Base-by-base conservation (phyloP, 176 grass and related monocot species). In the Secale cereale region DNA sequence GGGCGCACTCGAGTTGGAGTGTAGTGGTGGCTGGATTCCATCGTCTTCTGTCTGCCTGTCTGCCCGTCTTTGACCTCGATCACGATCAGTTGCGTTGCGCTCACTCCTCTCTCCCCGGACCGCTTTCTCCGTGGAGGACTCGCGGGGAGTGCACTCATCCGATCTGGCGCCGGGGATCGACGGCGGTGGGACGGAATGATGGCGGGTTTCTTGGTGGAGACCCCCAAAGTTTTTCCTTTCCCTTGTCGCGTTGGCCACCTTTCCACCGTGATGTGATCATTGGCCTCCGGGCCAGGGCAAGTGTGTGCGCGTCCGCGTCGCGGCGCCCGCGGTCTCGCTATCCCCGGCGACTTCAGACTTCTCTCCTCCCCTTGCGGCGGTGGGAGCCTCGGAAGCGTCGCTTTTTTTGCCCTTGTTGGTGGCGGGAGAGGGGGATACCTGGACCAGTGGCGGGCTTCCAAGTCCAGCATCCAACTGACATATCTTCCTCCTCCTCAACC, bases 191-290 rank as follows among this genome's bases (percentile, higher is more conserved):
- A 33, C 57, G 66, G 75, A 83, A 90, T 90, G 80, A 86, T 86
- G 84, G 59, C 48, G 48, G 67, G 79, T 86, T 90, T 90, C 74
- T 86, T 86, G 88, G 80, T 90, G 84, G 79, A 71, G 35, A 41
- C 22, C 69, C 5, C 19, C 10, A 12, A 3, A 15, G 19, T 62
- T n/a, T 26, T 23, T 61, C 11, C 43, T 75, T 36, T 3, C 37
- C 82, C 59, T 27, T 45, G 28, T 45, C 26, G 40, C 48, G 54
- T 82, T 86, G 43, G 39, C 72, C 52, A 63, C 78, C 40, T 86
- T 64, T 43, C 17, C 72, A 41, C 6, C 12, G 56, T 71, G 88
- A 78, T 90, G 56, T 56, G 88, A 72, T 90, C 78, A 90, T 82
- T 65, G 66, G 22, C 65, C 43, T 79, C 66, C 65, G 75, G 11